Percentiles rank a stretch among this genome's conserved stretches.
These are phyloP conservation scores for Prunus campanulata DNA, from an alignment of 306 rosid species.

Conservation along the genomic window DNA sequence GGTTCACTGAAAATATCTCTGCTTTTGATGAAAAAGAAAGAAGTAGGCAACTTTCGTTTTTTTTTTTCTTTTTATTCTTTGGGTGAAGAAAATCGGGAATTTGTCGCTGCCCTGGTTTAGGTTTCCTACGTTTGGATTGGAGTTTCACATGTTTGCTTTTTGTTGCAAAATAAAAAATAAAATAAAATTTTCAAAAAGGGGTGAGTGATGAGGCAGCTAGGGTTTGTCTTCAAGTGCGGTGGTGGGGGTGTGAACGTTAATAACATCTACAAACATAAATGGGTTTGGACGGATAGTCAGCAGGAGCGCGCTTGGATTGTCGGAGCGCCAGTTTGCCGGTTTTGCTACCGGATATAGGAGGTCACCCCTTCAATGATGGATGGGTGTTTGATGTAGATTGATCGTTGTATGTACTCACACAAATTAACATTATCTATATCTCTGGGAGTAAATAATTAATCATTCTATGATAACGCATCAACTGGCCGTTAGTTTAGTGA, in stretches of 20 bases:
- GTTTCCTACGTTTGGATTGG: neutral
- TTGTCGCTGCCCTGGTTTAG: neutral
- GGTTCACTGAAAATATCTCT: neutral
- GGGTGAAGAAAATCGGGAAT: neutral
- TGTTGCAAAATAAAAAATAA: neutral
- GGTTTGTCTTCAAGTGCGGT: neutral
- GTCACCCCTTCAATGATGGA: neutral
- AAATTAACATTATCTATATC: too few relatives aligned
- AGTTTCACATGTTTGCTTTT: neutral
- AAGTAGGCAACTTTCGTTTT: neutral
- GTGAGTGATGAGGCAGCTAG: neutral
- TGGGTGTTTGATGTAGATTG: neutral
- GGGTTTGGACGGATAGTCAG: neutral
- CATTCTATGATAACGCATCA: too few relatives aligned
- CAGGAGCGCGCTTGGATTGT: slow-evolving; percentile 29
- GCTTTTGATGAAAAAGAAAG: slow-evolving; percentile 21
- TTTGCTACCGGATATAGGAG: slow-evolving; percentile 5
- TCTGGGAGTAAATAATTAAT: too few relatives aligned
- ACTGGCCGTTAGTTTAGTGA: too few relatives aligned
- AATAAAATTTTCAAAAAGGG: neutral
- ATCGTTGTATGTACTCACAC: neutral
- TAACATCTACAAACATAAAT: neutral
- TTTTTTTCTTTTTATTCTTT: neutral
- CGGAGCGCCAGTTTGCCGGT: slow-evolving; percentile 16
- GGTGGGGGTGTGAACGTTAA: slow-evolving; percentile 2